These are phyloP conservation scores for Anthracocystis panici-leucophaei DNA, from an alignment of 1,284 basidiomycete genomes.

Conservation along the genomic window DNA sequence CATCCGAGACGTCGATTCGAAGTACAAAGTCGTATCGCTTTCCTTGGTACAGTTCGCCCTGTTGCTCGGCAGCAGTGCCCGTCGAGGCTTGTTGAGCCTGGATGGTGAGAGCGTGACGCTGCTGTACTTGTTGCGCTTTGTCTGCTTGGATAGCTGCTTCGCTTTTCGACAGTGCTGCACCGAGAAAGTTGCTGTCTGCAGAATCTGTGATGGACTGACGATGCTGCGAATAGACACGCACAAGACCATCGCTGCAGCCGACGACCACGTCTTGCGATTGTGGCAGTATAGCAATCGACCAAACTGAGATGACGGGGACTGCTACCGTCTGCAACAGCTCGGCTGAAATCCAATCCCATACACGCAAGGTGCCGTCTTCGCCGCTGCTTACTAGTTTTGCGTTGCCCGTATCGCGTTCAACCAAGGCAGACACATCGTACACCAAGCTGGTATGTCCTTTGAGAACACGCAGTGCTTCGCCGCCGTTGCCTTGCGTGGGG, in stretches of 20 bases:
- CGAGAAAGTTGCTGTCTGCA: conserved; percentile 16
- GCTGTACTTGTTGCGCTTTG: conserved; percentile 11
- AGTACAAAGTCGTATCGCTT: conserved; percentile 49
- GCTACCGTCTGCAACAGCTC: conserved; percentile 27
- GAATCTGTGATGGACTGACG: not conserved
- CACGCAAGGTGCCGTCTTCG: conserved; percentile 47
- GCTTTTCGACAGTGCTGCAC: conserved; percentile 14
- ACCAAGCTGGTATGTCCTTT: conserved; percentile 43
- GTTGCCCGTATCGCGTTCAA: not conserved
- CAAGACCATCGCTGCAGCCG: conserved; percentile 42
- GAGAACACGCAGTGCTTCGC: conserved; percentile 33
- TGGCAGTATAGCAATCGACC: conserved; percentile 43
- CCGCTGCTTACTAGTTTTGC: conserved; percentile 36
- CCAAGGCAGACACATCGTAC: conserved; percentile 30
- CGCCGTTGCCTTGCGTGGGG: conserved; percentile 43
- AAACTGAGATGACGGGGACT: conserved; percentile 45
- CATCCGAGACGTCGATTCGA: conserved; percentile 50
- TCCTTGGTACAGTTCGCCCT: conserved; percentile 17
- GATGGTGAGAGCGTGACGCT: not conserved
- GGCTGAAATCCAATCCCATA: conserved; percentile 36
- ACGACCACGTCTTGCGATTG: conserved; percentile 43
- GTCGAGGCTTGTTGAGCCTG: conserved; percentile 5
- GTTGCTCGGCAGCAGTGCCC: not conserved
- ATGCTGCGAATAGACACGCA: conserved; percentile 44
- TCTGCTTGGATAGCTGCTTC: conserved; percentile 14